A percentile compares a stretch with the other conserved stretches of the same genome.
phyloP scores from a whole-genome alignment of 2,329 filamentous ascomycete genomes.

The Ophiostoma sp. region DNA sequence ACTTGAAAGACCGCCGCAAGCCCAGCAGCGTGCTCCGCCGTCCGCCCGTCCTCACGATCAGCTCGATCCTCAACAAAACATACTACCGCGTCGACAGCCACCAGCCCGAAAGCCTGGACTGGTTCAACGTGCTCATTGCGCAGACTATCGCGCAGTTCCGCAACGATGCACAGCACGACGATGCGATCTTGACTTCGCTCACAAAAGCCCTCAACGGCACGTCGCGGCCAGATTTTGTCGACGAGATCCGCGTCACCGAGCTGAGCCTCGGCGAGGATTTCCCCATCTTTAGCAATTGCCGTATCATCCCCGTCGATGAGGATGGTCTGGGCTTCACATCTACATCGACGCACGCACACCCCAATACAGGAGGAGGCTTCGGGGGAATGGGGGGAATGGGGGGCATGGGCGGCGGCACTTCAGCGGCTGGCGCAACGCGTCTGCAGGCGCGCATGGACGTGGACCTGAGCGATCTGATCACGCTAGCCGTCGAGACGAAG shows the following conservation, averaged over 20 bases:
- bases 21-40: constrained; percentile 69
- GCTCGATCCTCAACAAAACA: constrained; percentile 89
- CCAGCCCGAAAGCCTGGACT: constrained; percentile 93
- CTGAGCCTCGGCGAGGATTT: constrained; percentile 94
- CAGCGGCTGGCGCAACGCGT: constrained; percentile 46
- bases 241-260: constrained; percentile 90
- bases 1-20: constrained; percentile 42
- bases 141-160: constrained; percentile 95
- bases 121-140: constrained; percentile 96
- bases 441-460: constrained; percentile 96
- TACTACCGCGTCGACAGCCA: constrained; percentile 96
- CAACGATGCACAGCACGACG: constrained; percentile 85
- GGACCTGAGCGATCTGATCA: constrained; percentile 92
- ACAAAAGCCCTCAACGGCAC: constrained; percentile 83
- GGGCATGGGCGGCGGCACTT: constrained; percentile 20
- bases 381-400: background rate
- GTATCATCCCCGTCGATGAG: constrained; percentile 85
- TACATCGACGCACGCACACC: constrained; percentile 25
- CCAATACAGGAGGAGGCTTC: background rate
- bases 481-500: constrained; percentile 88
- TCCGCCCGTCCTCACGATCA: constrained; percentile 75
- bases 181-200: constrained; percentile 79
- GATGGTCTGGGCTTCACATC: constrained; percentile 53
- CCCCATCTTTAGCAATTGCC: constrained; percentile 96
- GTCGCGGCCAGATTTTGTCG: constrained; percentile 81